Conservation (phyloP, 805 yeast genomes). For the Zygotorulaspora sp. region DNA sequence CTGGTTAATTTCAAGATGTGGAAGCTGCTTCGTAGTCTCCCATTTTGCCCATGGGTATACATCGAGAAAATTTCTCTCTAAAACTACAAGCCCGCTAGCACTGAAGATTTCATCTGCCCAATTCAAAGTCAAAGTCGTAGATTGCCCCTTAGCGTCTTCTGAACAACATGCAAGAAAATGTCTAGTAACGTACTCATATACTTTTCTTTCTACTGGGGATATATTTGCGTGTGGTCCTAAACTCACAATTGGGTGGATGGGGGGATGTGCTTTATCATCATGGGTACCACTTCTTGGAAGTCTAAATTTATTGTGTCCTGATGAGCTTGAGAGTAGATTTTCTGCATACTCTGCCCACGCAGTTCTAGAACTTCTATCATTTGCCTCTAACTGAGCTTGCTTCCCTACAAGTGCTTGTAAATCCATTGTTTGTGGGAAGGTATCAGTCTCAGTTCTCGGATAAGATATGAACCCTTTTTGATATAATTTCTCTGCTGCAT, state of each 20-base stretch:
- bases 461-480: constrained; percentile 84
- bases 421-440: constrained; percentile 74
- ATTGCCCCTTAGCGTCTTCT: constrained; percentile 77
- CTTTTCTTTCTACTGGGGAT: constrained; percentile 48
- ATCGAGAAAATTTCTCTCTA: constrained; percentile 72
- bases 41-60: constrained; percentile 76
- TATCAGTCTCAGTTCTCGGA: constrained; percentile 97
- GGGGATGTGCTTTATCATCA: constrained; percentile 97
- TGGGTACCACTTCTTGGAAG: constrained; percentile 75
- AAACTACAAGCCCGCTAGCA: constrained; percentile 69
- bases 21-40: constrained; percentile 63
- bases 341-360: constrained; percentile 83
- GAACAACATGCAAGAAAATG: constrained; percentile 91
- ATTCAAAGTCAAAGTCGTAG: constrained; percentile 53
- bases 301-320: constrained; percentile 43
- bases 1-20: constrained; percentile 57
- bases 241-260: constrained; percentile 76
- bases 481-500: constrained; percentile 78
- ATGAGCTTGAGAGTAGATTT: constrained; percentile 34
- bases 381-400: constrained; percentile 40
- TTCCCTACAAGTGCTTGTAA: constrained; percentile 54
- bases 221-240: constrained; percentile 27
- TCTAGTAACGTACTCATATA: constrained; percentile 81
- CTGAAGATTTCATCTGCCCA: constrained; percentile 79
- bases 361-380: constrained; percentile 48